phyloP scores from a whole-genome alignment of 164 flowering plant species.

The Euptelea pleiosperma region DNA sequence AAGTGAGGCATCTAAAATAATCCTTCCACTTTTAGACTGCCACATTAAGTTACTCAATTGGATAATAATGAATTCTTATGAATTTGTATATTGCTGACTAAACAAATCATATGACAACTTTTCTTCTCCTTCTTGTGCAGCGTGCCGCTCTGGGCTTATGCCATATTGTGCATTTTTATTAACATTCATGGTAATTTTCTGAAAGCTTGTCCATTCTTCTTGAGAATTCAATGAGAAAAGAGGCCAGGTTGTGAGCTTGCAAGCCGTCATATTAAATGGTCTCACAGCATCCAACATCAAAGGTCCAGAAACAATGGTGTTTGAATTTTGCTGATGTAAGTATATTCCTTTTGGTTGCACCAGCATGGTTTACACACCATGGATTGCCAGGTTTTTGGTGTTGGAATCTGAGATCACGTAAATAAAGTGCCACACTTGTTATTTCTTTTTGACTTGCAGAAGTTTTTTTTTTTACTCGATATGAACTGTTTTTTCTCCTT shows the following conservation, averaged over 20 bases:
- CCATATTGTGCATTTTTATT: slow-evolving; percentile 61
- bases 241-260: neutral
- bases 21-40: neutral
- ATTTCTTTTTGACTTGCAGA: neutral
- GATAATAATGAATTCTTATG: neutral
- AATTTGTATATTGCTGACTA: neutral
- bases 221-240: slow-evolving; percentile 2
- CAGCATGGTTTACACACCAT: neutral
- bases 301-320: neutral
- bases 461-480: neutral
- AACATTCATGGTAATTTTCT: slow-evolving; percentile 67
- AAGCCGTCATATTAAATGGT: too few relatives aligned
- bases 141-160: slow-evolving; percentile 78
- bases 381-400: neutral
- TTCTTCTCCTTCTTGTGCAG: slow-evolving; percentile 57
- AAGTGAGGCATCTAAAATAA: neutral
- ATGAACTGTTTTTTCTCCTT: neutral
- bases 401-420: neutral
- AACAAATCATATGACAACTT: slow-evolving; percentile 7
- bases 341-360: neutral
- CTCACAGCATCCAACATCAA: neutral
- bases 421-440: too few relatives aligned
- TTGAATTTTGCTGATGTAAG: neutral
- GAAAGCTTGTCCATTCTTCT: slow-evolving; percentile 8
- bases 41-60: neutral